Conservation (phyloP, 441 rosid species). For the Theobroma grandiflorum region DNA sequence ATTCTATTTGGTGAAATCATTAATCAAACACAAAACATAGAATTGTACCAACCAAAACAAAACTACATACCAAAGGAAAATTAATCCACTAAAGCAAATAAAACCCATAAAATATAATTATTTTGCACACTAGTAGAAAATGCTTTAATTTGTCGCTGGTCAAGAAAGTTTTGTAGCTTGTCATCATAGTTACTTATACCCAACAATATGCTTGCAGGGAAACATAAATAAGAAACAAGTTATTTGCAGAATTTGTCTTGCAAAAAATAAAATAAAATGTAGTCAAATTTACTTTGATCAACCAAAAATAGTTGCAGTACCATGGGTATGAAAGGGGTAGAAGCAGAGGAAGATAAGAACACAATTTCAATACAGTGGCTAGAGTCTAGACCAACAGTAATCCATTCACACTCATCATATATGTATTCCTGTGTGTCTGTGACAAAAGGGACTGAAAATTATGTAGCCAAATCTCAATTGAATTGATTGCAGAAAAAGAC, state of each 20-base stretch:
- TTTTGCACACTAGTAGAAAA: not conserved
- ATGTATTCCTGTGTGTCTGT: not conserved
- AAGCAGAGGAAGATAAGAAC: not conserved
- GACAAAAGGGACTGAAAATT: slow-evolving; percentile 4
- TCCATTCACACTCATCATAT: not conserved
- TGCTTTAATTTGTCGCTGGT: not conserved
- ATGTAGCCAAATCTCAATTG: slow-evolving; percentile 17
- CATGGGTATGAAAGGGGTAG: not conserved
- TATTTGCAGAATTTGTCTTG: not conserved
- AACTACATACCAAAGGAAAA: slow-evolving; percentile 13
- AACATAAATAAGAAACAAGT: not conserved
- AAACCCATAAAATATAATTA: not conserved
- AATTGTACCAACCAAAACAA: slow-evolving; percentile 11
- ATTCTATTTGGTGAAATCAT: slow-evolving; percentile 3
- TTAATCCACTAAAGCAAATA: slow-evolving; percentile 11
- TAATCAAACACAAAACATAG: slow-evolving; percentile 1
- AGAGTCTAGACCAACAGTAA: slow-evolving; percentile 1
- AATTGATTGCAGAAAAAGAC: not conserved
- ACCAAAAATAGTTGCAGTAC: not conserved
- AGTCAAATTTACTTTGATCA: not conserved
- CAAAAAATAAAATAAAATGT: not conserved
- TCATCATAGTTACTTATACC: not conserved
- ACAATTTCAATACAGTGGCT: not conserved
- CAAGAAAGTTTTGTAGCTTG: not conserved
- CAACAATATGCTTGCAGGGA: not conserved